Percentiles rank a stretch among this genome's conserved stretches.
phyloP scores from a whole-genome alignment of 768 basidiomycete species.

The Suillus cothurnatus region DNA sequence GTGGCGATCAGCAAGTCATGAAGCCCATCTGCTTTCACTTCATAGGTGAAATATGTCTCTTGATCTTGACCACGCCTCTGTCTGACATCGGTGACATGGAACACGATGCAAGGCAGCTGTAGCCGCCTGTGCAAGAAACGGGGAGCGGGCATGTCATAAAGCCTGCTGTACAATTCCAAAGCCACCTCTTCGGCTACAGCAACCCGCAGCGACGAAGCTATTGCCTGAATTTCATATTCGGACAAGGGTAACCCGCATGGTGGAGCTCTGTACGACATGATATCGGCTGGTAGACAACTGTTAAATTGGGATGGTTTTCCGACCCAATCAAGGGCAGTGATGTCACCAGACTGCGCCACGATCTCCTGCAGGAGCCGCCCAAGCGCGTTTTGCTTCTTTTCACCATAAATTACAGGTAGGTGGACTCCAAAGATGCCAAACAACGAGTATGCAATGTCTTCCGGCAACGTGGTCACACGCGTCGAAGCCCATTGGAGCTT shows the following conservation, averaged over 20 bases:
- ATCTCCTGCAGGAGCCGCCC: conserved; percentile 2
- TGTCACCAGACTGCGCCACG: background rate
- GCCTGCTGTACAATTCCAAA: background rate
- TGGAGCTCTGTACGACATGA: background rate
- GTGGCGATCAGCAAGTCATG: background rate
- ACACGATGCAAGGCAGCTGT: background rate
- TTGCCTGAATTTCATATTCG: background rate
- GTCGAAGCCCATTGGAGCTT: background rate
- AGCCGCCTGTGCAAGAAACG: background rate
- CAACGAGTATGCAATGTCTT: conserved; percentile 2
- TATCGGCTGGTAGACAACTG: background rate
- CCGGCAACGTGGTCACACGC: background rate
- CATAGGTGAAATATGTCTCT: background rate
- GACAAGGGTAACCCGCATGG: background rate
- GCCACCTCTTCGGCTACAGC: no score
- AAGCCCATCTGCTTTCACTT: background rate
- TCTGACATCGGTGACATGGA: background rate
- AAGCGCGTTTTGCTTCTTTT: background rate
- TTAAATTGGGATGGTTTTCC: background rate
- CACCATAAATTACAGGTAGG: background rate
- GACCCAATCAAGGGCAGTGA: background rate
- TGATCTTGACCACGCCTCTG: background rate
- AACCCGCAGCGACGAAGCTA: background rate
- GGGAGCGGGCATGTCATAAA: background rate
- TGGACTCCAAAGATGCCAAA: background rate